Evolutionary conservation across 768 basidiomycete genomes (phyloP).

Genomic region (Xanthoconium stramineum): DNA sequence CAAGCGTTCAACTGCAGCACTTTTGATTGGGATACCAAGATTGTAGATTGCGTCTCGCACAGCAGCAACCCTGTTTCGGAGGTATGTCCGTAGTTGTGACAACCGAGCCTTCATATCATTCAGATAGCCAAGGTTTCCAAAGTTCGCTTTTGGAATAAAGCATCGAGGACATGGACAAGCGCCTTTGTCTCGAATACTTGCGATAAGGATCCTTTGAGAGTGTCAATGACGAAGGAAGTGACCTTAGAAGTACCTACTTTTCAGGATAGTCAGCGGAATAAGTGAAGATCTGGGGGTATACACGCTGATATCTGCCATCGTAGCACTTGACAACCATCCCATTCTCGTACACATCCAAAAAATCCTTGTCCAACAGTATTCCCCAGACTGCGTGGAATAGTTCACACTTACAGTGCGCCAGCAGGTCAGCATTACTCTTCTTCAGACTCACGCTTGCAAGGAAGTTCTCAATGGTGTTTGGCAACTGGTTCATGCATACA

Average conservation of each 20-base stretch:
- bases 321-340: not conserved
- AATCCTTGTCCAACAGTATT: not conserved
- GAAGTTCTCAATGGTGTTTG: not conserved
- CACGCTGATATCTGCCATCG: not conserved
- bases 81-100: not conserved
- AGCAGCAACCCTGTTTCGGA: not conserved
- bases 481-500: not conserved
- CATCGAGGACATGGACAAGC: not conserved
- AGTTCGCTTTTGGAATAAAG: not conserved
- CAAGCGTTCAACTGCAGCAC: not conserved
- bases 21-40: not conserved
- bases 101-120: not conserved
- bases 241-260: not conserved
- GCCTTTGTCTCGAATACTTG: too few relatives aligned
- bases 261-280: too few relatives aligned
- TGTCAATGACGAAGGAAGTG: not conserved
- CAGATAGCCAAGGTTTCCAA: not conserved
- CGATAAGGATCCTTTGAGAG: not conserved
- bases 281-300: slow-evolving; percentile 1
- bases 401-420: slow-evolving; percentile 4
- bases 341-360: not conserved
- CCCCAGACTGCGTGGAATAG: slow-evolving; percentile 6
- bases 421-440: not conserved
- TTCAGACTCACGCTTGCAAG: not conserved
- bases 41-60: not conserved